Percentiles rank a stretch among this genome's conserved stretches.
phyloP scores from a whole-genome alignment of 179 eudicot genomes.

The Beta macrorhiza region DNA sequence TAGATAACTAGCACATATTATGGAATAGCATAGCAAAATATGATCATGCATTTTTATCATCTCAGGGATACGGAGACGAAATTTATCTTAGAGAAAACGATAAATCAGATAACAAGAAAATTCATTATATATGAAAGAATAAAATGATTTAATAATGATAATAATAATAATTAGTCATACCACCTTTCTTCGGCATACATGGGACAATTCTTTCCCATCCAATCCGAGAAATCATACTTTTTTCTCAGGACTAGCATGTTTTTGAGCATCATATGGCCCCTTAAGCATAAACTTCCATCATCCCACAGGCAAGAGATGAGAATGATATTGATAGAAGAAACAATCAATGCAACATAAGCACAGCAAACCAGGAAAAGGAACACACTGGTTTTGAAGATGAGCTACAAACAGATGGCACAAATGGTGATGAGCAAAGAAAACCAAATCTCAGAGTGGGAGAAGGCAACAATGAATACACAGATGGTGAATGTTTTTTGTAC shows the following conservation, averaged over 20 bases:
- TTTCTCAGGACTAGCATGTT: background rate
- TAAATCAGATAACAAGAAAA: too few relatives aligned
- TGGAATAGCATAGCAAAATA: too few relatives aligned
- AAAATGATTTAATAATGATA: too few relatives aligned
- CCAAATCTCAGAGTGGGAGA: background rate
- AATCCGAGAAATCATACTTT: too few relatives aligned
- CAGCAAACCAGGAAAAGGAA: background rate
- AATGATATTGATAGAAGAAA: background rate
- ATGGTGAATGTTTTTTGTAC: constrained; percentile 25
- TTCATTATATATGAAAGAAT: too few relatives aligned
- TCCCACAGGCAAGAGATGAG: constrained; percentile 15
- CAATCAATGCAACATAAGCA: background rate
- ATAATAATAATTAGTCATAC: too few relatives aligned
- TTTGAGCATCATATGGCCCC: background rate
- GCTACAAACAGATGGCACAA: background rate
- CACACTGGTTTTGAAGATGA: background rate
- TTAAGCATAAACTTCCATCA: background rate
- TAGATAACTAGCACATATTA: too few relatives aligned
- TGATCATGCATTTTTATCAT: too few relatives aligned
- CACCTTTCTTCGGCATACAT: too few relatives aligned
- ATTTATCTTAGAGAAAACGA: too few relatives aligned
- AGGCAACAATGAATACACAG: constrained; percentile 15
- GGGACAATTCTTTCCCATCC: too few relatives aligned
- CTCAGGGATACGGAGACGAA: too few relatives aligned
- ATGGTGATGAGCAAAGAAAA: constrained; percentile 7